These are phyloP conservation scores for Pugionium cornutum DNA, from an alignment of 345 rosid genomes.

Conservation along the genomic window DNA sequence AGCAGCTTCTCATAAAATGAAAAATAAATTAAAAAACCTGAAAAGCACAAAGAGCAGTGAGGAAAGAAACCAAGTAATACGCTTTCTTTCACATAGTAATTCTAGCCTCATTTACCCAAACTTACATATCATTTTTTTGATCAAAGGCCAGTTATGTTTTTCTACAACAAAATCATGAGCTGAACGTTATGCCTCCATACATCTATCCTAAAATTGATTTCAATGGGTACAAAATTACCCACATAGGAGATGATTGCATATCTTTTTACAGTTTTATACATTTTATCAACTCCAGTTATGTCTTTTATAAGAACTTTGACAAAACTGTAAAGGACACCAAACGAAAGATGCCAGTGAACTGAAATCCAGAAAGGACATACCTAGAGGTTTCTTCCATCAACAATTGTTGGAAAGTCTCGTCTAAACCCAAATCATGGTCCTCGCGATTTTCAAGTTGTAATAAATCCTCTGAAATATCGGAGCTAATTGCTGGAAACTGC, in stretches of 20 bases:
- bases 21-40: not conserved
- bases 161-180: constrained; percentile 19
- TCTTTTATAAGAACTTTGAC: not conserved
- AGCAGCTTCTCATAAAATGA: constrained; percentile 16
- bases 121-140: constrained; percentile 10
- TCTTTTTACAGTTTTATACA: not conserved
- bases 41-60: too few species aligned
- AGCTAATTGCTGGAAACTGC: constrained; percentile 78
- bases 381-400: constrained; percentile 56
- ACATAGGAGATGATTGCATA: not conserved
- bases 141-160: constrained; percentile 16
- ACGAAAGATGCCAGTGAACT: constrained; percentile 11
- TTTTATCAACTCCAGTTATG: not conserved
- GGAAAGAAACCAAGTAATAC: constrained; percentile 6
- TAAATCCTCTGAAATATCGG: constrained; percentile 56
- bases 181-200: constrained; percentile 17
- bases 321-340: constrained; percentile 14
- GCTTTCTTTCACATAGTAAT: constrained; percentile 12
- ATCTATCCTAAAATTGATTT: constrained; percentile 15
- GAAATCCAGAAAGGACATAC: constrained; percentile 44
- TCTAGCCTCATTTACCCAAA: constrained; percentile 20
- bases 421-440: constrained; percentile 52
- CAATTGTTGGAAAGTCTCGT: constrained; percentile 62
- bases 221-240: too few species aligned
- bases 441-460: constrained; percentile 63